phyloP scores from a whole-genome alignment of 805 yeast genomes.

The Kazachstania taianensis region DNA sequence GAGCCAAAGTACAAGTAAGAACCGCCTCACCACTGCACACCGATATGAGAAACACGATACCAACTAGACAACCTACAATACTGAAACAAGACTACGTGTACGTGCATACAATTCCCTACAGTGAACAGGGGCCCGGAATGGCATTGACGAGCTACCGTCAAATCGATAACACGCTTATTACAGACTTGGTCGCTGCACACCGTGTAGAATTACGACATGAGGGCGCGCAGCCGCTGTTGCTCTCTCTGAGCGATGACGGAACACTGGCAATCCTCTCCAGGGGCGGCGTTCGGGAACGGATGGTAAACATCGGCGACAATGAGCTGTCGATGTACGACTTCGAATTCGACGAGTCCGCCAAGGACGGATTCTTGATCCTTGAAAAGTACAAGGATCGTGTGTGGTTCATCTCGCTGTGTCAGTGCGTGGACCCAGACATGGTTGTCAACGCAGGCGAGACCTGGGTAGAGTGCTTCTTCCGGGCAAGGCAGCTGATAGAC shows the following conservation, averaged over 20 bases:
- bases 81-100: slow-evolving; percentile 22
- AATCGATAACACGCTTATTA: slow-evolving; percentile 21
- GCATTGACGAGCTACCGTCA: slow-evolving; percentile 15
- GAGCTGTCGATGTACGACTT: slow-evolving; percentile 70
- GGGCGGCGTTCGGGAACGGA: slow-evolving; percentile 2
- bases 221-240: slow-evolving; percentile 8
- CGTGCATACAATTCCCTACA: slow-evolving; percentile 22
- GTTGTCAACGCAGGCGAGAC: slow-evolving; percentile 40
- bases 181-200: slow-evolving; percentile 14
- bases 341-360: slow-evolving; percentile 53
- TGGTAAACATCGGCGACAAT: slow-evolving; percentile 30
- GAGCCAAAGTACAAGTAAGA: background rate
- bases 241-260: slow-evolving; percentile 17
- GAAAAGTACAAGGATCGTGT: slow-evolving; percentile 50
- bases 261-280: slow-evolving; percentile 7
- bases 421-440: too few species aligned
- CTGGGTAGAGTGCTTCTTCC: slow-evolving; percentile 64
- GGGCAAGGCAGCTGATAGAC: slow-evolving; percentile 49
- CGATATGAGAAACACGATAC: background rate
- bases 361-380: slow-evolving; percentile 52
- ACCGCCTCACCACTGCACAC: background rate
- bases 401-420: slow-evolving; percentile 46
- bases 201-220: slow-evolving; percentile 7
- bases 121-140: slow-evolving; percentile 19
- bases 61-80: too few species aligned